Percentiles rank a stretch among this genome's conserved stretches.
Conservation (phyloP, 179 eudicot species). For the Nepenthes alata region DNA sequence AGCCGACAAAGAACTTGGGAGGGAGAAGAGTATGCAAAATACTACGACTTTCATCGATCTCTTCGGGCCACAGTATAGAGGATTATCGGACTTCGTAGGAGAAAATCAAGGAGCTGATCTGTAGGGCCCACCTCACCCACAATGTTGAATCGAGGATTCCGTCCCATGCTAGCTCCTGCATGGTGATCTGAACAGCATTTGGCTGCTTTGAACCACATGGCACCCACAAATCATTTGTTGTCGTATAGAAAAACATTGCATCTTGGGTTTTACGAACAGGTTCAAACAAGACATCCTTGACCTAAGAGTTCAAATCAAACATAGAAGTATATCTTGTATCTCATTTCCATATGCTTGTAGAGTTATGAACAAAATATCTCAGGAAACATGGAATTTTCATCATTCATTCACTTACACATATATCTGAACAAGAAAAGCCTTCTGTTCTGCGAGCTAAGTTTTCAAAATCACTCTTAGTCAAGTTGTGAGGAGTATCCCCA, state of each 20-base stretch:
- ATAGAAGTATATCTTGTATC: no score
- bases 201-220: slow-evolving; percentile 91
- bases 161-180: slow-evolving; percentile 86
- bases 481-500: slow-evolving; percentile 91
- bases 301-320: slow-evolving; percentile 24
- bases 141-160: slow-evolving; percentile 86
- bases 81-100: no score
- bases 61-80: no score
- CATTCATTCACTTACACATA: slow-evolving; percentile 62
- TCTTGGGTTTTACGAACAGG: slow-evolving; percentile 99
- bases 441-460: slow-evolving; percentile 67
- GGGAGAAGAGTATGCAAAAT: no score
- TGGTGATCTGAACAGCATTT: slow-evolving; percentile 75
- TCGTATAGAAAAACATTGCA: slow-evolving; percentile 71
- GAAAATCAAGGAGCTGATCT: not conserved
- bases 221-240: slow-evolving; percentile 50
- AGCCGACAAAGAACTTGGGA: no score
- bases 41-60: no score
- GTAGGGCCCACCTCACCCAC: no score
- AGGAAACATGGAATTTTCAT: not conserved
- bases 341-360: not conserved
- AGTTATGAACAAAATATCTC: not conserved
- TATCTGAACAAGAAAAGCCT: slow-evolving; percentile 95
- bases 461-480: slow-evolving; percentile 84
- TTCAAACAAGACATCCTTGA: slow-evolving; percentile 89